phyloP scores from a whole-genome alignment of 1,139 yeast genomes.

The Kodamaea sp. region DNA sequence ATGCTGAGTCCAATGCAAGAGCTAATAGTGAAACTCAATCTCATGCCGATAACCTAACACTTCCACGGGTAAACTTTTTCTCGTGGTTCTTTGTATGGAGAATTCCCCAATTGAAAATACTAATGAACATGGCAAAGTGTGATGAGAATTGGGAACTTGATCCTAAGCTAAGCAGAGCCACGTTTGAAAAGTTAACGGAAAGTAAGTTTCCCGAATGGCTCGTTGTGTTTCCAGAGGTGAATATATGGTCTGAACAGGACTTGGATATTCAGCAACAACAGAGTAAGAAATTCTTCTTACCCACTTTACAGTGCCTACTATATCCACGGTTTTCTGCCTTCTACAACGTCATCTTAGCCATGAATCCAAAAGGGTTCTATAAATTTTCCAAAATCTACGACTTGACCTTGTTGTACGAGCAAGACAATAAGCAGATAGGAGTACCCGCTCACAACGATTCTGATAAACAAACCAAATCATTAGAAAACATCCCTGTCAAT shows the following conservation, averaged over 20 bases:
- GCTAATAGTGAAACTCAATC: background rate
- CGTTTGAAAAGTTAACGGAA: constrained; percentile 25
- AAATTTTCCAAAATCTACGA: constrained; percentile 51
- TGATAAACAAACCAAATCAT: background rate
- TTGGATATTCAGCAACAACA: constrained; percentile 50
- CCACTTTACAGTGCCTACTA: constrained; percentile 52
- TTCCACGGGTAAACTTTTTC: constrained; percentile 53
- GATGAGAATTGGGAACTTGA: constrained; percentile 70
- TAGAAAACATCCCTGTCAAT: background rate
- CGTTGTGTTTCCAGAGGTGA: constrained; percentile 72
- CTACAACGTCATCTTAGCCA: constrained; percentile 48
- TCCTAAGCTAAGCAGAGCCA: constrained; percentile 22
- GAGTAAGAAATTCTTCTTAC: constrained; percentile 52
- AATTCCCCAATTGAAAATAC: constrained; percentile 47
- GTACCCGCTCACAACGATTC: too few species aligned
- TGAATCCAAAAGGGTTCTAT: constrained; percentile 32
- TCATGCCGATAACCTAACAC: constrained; percentile 14
- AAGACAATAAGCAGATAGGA: too few species aligned
- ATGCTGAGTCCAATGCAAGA: constrained; percentile 11
- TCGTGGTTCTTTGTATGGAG: constrained; percentile 64
- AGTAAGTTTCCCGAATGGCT: constrained; percentile 52
- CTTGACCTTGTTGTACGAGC: constrained; percentile 49
- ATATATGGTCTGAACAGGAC: constrained; percentile 54
- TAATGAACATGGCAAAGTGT: constrained; percentile 45
- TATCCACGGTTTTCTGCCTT: constrained; percentile 66